Percentiles rank a stretch among this genome's conserved stretches.
Conservation (phyloP, 495 filamentous ascomycete genomes). For the Beverwykella pulmonaria region DNA sequence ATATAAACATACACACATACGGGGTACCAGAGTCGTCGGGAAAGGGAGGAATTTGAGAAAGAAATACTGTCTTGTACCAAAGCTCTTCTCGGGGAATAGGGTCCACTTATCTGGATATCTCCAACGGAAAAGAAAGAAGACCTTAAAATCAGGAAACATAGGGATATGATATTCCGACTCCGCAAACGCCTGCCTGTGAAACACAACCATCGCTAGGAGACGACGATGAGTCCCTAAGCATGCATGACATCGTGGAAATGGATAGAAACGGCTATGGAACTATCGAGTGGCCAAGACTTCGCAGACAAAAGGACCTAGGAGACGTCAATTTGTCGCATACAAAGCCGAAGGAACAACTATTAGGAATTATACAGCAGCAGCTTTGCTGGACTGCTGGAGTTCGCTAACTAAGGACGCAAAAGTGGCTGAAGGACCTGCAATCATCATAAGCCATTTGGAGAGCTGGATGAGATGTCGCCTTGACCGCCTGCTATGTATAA, state of each 20-base stretch:
- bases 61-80: neutral
- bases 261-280: neutral
- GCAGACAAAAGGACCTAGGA: neutral
- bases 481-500: conserved; percentile 29
- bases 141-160: neutral
- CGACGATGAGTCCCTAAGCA: neutral
- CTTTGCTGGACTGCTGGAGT: conserved; percentile 9
- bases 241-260: conserved; percentile 16
- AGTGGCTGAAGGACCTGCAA: neutral
- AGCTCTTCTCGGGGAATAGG: neutral
- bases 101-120: neutral
- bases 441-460: conserved; percentile 23
- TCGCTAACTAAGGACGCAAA: conserved; percentile 5
- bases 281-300: neutral
- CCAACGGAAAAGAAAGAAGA: neutral
- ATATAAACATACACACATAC: neutral
- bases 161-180: conserved; percentile 1
- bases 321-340: neutral
- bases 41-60: neutral
- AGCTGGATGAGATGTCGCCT: conserved; percentile 10
- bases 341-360: neutral
- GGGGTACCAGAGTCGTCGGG: neutral
- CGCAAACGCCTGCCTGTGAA: neutral
- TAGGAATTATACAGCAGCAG: conserved; percentile 1
- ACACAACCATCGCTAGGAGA: neutral